Base-by-base conservation (phyloP, 2,329 filamentous ascomycete species). In the Colletotrichum lindemuthianum region DNA sequence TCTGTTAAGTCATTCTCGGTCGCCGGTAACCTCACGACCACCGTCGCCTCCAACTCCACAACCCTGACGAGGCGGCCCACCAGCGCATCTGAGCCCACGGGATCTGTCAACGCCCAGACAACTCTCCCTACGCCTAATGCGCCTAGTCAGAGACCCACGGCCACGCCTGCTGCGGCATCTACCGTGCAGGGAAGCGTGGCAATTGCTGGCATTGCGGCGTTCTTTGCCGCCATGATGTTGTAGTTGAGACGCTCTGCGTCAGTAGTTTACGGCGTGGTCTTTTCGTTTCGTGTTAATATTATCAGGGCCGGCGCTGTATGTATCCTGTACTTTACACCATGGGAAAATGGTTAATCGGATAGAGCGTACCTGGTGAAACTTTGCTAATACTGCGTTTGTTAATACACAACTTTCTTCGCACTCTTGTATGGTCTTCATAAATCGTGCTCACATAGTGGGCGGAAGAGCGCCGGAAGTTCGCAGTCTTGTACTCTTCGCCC, bases 1-100 rank as follows among this genome's bases (percentile, higher is more conserved):
- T 48, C 48, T 8, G 34, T 41, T 8, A 12, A 47, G 45, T 48
- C 60, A 11, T 15, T 34, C 43, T 36, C 55, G 32, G 15, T 44
- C 60, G 41, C 36, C 9, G 37, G 40, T 43, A 53, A 51, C 54
- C 37, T 50, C 51, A 56, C 64, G 4, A 69, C 73, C 59, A 71
- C 75, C 55, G 76, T 72, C 66, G 70, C 73, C 51, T 72, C 77
- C 67, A 74, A 72, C 65, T 78, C 76, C 69, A 73, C 75, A 50
- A 45, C 57, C 44, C 11, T 64, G 41, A 53, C 57, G 16, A 54
- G 57, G 36, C 57, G 10, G 44, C 40, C 45, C 12, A 16, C 60
- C 11, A 52, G 34, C 39, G 16, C 55, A n/a, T 16, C 36, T 36
- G 43, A 43, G 2, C 52, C 76, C 48, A 73, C 71, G 72, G 55